phyloP scores from a whole-genome alignment of 495 filamentous ascomycete genomes.

The Neurospora sp. region DNA sequence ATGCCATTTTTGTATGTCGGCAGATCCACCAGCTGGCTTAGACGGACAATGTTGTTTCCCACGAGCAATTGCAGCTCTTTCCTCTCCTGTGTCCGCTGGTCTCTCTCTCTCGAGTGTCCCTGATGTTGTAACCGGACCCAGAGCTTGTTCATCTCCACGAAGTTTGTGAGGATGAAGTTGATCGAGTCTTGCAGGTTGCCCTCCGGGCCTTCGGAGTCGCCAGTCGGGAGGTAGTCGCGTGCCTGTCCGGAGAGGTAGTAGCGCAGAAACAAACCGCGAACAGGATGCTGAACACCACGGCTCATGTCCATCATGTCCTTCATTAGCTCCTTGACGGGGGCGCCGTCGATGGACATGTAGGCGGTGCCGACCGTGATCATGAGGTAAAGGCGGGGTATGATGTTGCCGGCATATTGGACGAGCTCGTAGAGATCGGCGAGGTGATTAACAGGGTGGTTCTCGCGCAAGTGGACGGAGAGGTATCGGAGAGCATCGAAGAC shows the following conservation, averaged over 20 bases:
- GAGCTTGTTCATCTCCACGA: conserved; percentile 99
- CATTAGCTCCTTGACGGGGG: conserved; percentile 99
- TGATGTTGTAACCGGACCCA: conserved; percentile 98
- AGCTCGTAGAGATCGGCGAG: conserved; percentile 97
- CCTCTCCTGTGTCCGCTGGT: conserved; percentile 84
- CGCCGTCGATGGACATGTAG: conserved; percentile 97
- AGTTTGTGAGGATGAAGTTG: conserved; percentile 94
- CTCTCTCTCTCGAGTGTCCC: conserved; percentile 88
- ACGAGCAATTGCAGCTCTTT: conserved; percentile 93
- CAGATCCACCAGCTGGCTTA: conserved; percentile 93
- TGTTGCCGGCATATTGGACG: conserved; percentile 98
- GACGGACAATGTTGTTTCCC: conserved; percentile 85
- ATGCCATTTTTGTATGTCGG: conserved; percentile 89
- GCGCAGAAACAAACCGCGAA: conserved; percentile 85
- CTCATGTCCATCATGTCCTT: conserved; percentile 99
- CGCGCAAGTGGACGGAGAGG: conserved; percentile 89
- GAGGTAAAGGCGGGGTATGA: conserved; percentile 89
- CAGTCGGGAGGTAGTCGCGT: conserved; percentile 72
- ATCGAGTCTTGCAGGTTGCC: conserved; percentile 96
- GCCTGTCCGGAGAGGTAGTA: conserved; percentile 95
- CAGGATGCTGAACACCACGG: conserved; percentile 90
- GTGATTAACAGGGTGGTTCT: conserved; percentile 96
- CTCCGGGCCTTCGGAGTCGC: conserved; percentile 82
- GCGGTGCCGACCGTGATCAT: conserved; percentile 99
- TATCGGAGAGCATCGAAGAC: conserved; percentile 97